Evolutionary conservation across 805 yeast genomes (phyloP), one percentile per base, ranked within the genome.

Genomic region (Kazachstania viticola): DNA sequence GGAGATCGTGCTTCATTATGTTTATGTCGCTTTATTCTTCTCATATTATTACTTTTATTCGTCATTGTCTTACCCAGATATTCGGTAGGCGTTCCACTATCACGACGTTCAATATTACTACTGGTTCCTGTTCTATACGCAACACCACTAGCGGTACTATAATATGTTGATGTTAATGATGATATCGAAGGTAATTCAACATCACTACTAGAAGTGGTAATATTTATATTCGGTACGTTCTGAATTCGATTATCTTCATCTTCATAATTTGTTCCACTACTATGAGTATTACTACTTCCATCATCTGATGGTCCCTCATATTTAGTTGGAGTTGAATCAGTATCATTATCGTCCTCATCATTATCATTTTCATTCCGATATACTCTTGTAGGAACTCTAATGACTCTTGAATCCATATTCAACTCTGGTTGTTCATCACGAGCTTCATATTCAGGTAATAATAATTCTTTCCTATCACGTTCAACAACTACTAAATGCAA

Each of bases 391-490:
- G 57, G 38, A 7, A 67, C 60, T 37, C 81, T 66, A 2, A 80
- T 79, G 9, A 81, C 88, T 59, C 91, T 69, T 4, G 88, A 79
- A 51, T 81, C 93, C 61, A 71, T 66, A 44, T 75, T 75, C 37
- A 79, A 56, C 45, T 78, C 80, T 3, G 93, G 91, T 42, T 79
- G 88, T 52, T 81, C 91, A 54, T 81, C 93, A 43, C 73, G 67
- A 33, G 74, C 73, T 25, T 78, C 88, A 44, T 69, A 79, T 25
- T 62, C 58, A 2, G 93, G 93, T 38, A 81, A 62, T 17, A 75
- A 65, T 49, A 80, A 58, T 28, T 61, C 48, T 40, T 64, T 65
- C 53, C 73, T 71, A 57, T 81, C 93, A 36, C 70, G 59, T 48
- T 81, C 93, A 24, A 81, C 83, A 24, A 73, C 80, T 14, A 70